Percentiles rank a stretch among this genome's conserved stretches.
phyloP scores from a whole-genome alignment of 2,329 filamentous ascomycete species.

The Corynespora cassiicola region DNA sequence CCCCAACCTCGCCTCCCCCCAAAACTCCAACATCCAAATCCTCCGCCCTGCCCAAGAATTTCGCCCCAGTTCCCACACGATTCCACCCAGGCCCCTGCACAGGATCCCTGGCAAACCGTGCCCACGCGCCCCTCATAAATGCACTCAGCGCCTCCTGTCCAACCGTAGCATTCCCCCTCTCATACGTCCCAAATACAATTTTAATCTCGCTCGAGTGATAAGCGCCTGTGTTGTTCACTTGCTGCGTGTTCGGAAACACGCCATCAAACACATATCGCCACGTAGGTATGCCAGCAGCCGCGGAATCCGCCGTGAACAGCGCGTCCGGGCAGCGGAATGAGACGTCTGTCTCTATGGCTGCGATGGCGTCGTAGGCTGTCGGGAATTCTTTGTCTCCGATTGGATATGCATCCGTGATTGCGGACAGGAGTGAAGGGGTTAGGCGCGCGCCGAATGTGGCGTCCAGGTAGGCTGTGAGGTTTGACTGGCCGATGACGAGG shows the following conservation, averaged over 20 bases:
- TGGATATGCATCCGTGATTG: conserved; percentile 28
- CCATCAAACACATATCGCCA: conserved; percentile 31
- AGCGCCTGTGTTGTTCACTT: conserved; percentile 19
- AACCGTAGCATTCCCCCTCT: conserved; percentile 18
- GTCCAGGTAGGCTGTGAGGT: conserved; percentile 23
- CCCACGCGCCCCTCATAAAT: conserved; percentile 31
- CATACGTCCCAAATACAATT: conserved; percentile 30
- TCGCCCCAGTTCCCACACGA: conserved; percentile 20
- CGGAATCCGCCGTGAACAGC: conserved; percentile 29
- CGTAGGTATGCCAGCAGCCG: conserved; percentile 24
- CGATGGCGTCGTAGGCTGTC: conserved; percentile 23
- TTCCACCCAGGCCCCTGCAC: conserved; percentile 31
- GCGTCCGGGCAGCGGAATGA: conserved; percentile 27
- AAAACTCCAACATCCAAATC: too few species aligned
- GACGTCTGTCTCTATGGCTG: conserved; percentile 23
- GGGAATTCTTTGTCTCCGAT: conserved; percentile 17
- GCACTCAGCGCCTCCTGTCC: conserved; percentile 24
- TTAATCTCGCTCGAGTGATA: conserved; percentile 33
- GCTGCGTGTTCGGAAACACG: conserved; percentile 13
- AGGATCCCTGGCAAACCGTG: conserved; percentile 35
- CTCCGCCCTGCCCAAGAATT: conserved; percentile 1
- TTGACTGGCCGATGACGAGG: conserved; percentile 23
- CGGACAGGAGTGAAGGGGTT: conserved; percentile 16
- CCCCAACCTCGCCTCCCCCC: too few species aligned
- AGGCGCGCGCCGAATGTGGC: conserved; percentile 12